A percentile compares a stretch with the other conserved stretches of the same genome.
These are phyloP conservation scores for Geoglossum glabrum DNA, from an alignment of 495 filamentous ascomycete species.

Conservation along the genomic window DNA sequence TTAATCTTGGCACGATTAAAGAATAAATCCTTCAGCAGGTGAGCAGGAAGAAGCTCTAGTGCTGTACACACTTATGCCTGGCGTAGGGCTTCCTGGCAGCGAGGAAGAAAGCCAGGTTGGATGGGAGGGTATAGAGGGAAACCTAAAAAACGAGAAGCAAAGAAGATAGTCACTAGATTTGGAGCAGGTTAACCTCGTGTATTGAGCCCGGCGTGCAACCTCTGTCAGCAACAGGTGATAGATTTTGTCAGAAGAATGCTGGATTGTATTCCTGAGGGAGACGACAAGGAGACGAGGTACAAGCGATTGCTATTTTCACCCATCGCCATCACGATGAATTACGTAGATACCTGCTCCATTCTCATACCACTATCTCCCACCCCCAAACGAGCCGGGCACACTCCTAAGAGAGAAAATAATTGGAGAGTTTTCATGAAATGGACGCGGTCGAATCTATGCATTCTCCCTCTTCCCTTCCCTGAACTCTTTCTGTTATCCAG, in stretches of 20 bases:
- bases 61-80: slow-evolving; percentile 99
- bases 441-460: slow-evolving; percentile 31
- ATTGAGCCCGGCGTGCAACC: background rate
- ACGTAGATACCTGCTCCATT: background rate
- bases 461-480: slow-evolving; percentile 89
- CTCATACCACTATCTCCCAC: background rate
- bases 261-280: background rate
- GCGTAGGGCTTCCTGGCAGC: slow-evolving; percentile 3
- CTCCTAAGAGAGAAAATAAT: background rate
- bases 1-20: slow-evolving; percentile 78
- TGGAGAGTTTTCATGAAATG: slow-evolving; percentile 12
- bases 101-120: background rate
- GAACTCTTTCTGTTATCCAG: slow-evolving; percentile 60
- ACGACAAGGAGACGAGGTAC: background rate
- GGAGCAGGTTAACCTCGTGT: background rate
- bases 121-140: background rate
- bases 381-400: background rate
- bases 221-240: background rate
- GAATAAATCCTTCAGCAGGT: slow-evolving; percentile 84
- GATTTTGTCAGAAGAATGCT: background rate
- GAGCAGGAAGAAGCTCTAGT: slow-evolving; percentile 46
- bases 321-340: background rate
- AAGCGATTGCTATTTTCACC: background rate
- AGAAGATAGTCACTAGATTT: background rate
- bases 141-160: background rate